phyloP scores from a whole-genome alignment of 306 rosid species.

The Arachis stenosperma region DNA sequence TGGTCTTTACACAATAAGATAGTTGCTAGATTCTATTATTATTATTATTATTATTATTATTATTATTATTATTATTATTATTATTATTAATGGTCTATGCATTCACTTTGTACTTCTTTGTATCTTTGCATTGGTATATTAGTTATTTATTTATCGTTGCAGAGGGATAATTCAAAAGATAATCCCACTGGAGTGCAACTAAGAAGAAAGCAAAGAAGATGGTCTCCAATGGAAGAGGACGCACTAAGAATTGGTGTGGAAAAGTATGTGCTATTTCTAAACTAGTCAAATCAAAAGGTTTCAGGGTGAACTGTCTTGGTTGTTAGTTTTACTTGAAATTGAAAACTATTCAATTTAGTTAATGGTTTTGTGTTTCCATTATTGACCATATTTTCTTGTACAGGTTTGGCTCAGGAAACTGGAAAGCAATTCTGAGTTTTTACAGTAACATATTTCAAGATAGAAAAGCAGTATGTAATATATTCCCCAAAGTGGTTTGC shows the following conservation, averaged over 20 bases:
- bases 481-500: slow-evolving; percentile 18
- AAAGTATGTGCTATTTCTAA: slow-evolving; percentile 52
- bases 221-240: slow-evolving; percentile 82
- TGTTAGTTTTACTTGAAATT: slow-evolving; percentile 10
- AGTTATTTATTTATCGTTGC: slow-evolving; percentile 35
- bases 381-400: slow-evolving; percentile 31
- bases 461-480: slow-evolving; percentile 69
- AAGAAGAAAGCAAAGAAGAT: slow-evolving; percentile 63
- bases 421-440: slow-evolving; percentile 57
- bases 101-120: slow-evolving; percentile 14
- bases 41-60: no score
- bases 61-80: no score
- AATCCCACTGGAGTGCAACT: slow-evolving; percentile 37
- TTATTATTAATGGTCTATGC: background rate
- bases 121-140: slow-evolving; percentile 13
- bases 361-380: slow-evolving; percentile 26
- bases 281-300: slow-evolving; percentile 17
- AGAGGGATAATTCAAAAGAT: slow-evolving; percentile 80
- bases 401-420: slow-evolving; percentile 83
- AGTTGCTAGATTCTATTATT: background rate
- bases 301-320: slow-evolving; percentile 22
- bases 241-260: slow-evolving; percentile 65
- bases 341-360: background rate
- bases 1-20: slow-evolving; percentile 3
- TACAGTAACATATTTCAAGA: slow-evolving; percentile 57